Evolutionary conservation across 1,284 basidiomycete genomes (phyloP).

Genomic region (Heterobasidion parviporum): DNA sequence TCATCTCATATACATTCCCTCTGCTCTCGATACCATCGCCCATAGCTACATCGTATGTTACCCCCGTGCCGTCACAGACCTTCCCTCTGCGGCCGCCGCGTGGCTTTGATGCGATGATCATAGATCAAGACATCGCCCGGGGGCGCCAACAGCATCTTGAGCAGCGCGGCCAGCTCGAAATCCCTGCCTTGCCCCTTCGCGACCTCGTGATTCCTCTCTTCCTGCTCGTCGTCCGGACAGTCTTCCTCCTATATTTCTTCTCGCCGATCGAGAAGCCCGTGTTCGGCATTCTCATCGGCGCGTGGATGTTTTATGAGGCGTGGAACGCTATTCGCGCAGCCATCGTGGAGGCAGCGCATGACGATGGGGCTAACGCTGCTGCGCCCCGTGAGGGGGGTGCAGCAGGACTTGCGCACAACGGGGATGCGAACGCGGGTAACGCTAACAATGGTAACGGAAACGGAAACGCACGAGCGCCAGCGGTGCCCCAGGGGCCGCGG

Average conservation of each 20-base stretch:
- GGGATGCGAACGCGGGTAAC: background rate
- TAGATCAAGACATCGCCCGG: too few species aligned
- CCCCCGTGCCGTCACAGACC: constrained; percentile 20
- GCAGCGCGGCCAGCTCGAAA: constrained; percentile 2
- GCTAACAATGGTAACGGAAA: background rate
- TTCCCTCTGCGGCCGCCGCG: constrained; percentile 11
- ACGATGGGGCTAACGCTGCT: constrained; percentile 5
- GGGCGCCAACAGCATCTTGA: too few species aligned
- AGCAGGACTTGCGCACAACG: background rate
- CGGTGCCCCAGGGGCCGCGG: background rate
- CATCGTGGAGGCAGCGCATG: constrained; percentile 7
- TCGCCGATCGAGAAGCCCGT: constrained; percentile 69
- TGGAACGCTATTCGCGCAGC: constrained; percentile 55
- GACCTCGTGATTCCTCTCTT: constrained; percentile 59
- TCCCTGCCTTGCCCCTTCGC: constrained; percentile 38
- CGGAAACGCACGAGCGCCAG: background rate
- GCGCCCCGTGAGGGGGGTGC: constrained; percentile 1
- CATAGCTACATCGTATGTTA: constrained; percentile 11
- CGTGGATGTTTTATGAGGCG: constrained; percentile 70
- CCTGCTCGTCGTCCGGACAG: constrained; percentile 60
- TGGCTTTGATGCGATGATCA: background rate
- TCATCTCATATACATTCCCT: constrained; percentile 66
- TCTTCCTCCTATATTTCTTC: constrained; percentile 71
- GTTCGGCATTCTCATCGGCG: constrained; percentile 55
- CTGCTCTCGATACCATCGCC: constrained; percentile 28